These are phyloP conservation scores for Thuidium tamariscinum DNA, from an alignment of 225 moss, liverwort and hornwort species.

Conservation along the genomic window DNA sequence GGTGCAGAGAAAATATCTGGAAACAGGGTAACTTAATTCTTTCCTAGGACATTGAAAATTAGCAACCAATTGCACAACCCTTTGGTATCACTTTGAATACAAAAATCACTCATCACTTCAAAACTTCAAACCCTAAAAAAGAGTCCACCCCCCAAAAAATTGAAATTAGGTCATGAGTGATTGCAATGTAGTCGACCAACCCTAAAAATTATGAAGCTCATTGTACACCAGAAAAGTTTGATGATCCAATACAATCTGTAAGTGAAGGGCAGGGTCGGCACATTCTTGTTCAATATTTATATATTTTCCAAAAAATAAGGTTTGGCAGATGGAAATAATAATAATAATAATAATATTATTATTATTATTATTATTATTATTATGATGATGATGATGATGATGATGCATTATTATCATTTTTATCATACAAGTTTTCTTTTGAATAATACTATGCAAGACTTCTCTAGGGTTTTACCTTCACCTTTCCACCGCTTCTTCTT, in stretches of 20 bases:
- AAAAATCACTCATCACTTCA: not conserved
- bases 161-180: not conserved
- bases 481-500: too few species aligned
- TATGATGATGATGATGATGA: too few species aligned
- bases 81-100: too few species aligned
- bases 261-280: not conserved
- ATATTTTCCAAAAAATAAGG: not conserved
- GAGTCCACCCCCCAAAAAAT: too few species aligned
- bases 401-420: not conserved
- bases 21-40: not conserved
- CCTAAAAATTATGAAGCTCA: not conserved
- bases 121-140: not conserved
- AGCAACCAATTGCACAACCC: not conserved
- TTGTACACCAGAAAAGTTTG: too few species aligned
- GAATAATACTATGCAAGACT: too few species aligned
- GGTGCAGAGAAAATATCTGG: not conserved
- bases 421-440: too few species aligned
- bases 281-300: not conserved
- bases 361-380: too few species aligned
- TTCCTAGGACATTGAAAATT: not conserved
- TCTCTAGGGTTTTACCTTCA: too few species aligned
- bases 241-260: not conserved
- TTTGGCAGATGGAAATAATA: not conserved
- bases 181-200: rapidly evolving
- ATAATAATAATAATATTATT: too few species aligned